Base-by-base conservation (phyloP, 495 filamentous ascomycete genomes). In the Penicillium cataractarum region DNA sequence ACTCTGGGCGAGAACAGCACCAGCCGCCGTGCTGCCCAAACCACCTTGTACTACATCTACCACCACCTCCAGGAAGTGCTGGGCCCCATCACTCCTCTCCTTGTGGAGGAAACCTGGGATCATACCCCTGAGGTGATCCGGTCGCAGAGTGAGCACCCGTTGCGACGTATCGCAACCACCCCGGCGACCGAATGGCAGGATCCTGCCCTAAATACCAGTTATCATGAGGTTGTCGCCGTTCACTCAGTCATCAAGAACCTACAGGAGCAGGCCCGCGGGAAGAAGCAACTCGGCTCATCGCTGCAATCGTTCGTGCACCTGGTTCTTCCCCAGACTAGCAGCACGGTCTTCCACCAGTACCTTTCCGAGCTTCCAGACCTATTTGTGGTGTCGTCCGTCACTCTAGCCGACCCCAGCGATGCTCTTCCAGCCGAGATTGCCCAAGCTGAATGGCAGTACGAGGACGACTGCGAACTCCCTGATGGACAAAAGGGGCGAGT, bases 61-160 rank as follows among this genome's bases (percentile, higher is more conserved):
- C 70, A 78, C 4, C 83, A 90, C 56, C 81, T 97, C 49, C 77
- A 95, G 64, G 83, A 87, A 53, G 89, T 93, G 73, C 80, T 98
- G 27, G 84, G 84, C 6, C 94, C 95, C 3, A 82, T 97, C 60
- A 90, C 89, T 19, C 95, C 95, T 0, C 72, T 93, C 32, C 82
- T 99, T 4, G 87, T 96, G 10, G 90, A 95, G 68, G 96, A 98
- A 76, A 86, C 91, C 1, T 97, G 91, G 92, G 86, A 89, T 13
- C 84, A 93, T 73, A 82, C 86, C 1, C 89, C 93, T 0, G 76
- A 80, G 40, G 80, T 77, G 61, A 74, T 96, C 71, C 86, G 87
- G 64, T 68, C 81, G 19, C 76, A 81, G 7, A 58, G 64, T 35
- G 68, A 74, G 37, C 78, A 85, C 64, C 83, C 79, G 39, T 73